A percentile compares a stretch with the other conserved stretches of the same genome.
Conservation (phyloP, 768 basidiomycete genomes). For the Lactarius indigo region DNA sequence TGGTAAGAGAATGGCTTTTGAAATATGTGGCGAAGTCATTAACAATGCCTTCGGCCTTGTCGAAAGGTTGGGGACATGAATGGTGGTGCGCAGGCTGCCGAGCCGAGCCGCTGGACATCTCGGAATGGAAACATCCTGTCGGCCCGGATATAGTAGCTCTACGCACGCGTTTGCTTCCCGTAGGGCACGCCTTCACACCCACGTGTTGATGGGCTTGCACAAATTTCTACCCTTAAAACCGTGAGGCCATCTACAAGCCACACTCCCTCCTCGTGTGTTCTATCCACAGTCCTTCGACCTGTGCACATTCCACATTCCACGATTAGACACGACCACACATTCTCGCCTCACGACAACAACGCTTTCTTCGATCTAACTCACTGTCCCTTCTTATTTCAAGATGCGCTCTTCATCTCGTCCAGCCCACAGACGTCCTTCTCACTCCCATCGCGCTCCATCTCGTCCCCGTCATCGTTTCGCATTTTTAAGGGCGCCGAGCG, state of each 20-base stretch:
- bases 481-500: slow-evolving; percentile 29
- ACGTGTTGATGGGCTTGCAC: slow-evolving; percentile 13
- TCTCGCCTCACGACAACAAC: slow-evolving; percentile 31
- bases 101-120: neutral
- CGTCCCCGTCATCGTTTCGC: slow-evolving; percentile 13
- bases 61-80: neutral
- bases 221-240: slow-evolving; percentile 21
- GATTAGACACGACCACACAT: slow-evolving; percentile 17
- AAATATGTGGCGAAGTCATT: neutral
- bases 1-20: neutral
- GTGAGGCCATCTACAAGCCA: slow-evolving; percentile 18
- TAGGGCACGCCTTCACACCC: neutral
- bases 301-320: slow-evolving; percentile 21
- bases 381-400: slow-evolving; percentile 33
- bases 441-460: slow-evolving; percentile 14
- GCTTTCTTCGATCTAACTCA: slow-evolving; percentile 30
- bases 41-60: neutral
- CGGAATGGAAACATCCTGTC: neutral
- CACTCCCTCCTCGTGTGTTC: slow-evolving; percentile 24
- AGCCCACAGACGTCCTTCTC: slow-evolving; percentile 30
- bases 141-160: neutral
- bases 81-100: neutral
- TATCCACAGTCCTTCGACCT: slow-evolving; percentile 8
- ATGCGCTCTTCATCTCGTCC: slow-evolving; percentile 27
- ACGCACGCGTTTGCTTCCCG: neutral